Evolutionary conservation across 75 land plant genomes (phyloP), one percentile per base, ranked within the genome.

Genomic region (Cunninghamia lanceolata): DNA sequence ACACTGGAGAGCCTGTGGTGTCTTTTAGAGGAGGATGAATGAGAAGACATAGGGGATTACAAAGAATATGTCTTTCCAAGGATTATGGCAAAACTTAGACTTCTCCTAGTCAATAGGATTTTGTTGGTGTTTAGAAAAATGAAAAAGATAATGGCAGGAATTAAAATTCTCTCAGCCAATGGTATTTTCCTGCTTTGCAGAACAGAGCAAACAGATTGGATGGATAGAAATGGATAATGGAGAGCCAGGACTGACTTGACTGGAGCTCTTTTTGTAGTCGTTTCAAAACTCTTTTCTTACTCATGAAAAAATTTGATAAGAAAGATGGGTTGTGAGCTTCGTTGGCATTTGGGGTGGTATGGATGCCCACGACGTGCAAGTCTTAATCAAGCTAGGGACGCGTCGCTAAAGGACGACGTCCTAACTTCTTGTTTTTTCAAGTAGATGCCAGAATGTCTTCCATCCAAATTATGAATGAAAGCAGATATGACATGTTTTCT

Each of bases 1-100:
- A 68, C 21, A 63, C 39, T 80, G 34, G 91, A 90, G n/a, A 53
- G 39, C 70, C 93, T 90, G 82, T 53, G 82, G 42, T 45, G 52
- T 80, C 82, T 42, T 32, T 45, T 80, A 52, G 82, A 45, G 28
- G 38, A 38, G n/a, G 50, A 45, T 45, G 82, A 45, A n/a, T 45
- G 47, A 10, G 46, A 25, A 42, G 82, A 80, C 50, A 80, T 45
- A 4, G 32, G 1, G 0, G 46, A 80, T 45, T 73, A 34, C 34
- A 73, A 15, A 34, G 38, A 32, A 34, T 32, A 13, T 13, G 36
- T 9, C 2, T 70, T 11, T 70, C 3, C 10, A n/a, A 63, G 68
- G 28, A 63, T 21, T 21, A 66, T 25, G 30, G 25, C n/a, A 21
- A 66, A 8, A 66, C 30, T 25, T 66, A 7, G n/a, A n/a, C n/a